Conservation (phyloP, 1,284 basidiomycete genomes). For the Rhodotorula sp. region DNA sequence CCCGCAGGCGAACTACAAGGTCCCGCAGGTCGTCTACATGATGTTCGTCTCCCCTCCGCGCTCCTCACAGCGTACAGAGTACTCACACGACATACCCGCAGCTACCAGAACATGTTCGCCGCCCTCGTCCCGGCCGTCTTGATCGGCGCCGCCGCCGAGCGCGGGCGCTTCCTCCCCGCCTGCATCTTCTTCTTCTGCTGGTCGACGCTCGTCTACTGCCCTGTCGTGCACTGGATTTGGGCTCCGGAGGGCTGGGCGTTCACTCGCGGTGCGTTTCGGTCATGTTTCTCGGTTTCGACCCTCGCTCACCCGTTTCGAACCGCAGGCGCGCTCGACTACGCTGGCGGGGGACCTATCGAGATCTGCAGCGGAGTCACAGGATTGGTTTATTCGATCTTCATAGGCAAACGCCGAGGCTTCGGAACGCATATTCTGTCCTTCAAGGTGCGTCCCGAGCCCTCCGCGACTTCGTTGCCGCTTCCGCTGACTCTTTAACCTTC, state of each 20-base stretch:
- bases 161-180: slow-evolving; percentile 80
- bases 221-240: slow-evolving; percentile 44
- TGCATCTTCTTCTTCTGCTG: slow-evolving; percentile 86
- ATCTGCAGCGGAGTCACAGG: slow-evolving; percentile 50
- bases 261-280: slow-evolving; percentile 17
- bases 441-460: slow-evolving; percentile 30
- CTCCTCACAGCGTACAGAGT: slow-evolving; percentile 48
- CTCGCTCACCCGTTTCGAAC: slow-evolving; percentile 15
- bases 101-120: slow-evolving; percentile 87
- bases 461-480: background rate
- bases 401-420: slow-evolving; percentile 54
- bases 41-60: slow-evolving; percentile 50
- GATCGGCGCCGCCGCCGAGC: slow-evolving; percentile 78
- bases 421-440: slow-evolving; percentile 53
- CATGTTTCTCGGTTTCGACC: no score
- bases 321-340: slow-evolving; percentile 52
- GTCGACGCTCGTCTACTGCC: slow-evolving; percentile 53
- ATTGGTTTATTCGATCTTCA: slow-evolving; percentile 48
- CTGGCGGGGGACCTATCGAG: slow-evolving; percentile 54
- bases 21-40: slow-evolving; percentile 55
- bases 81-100: slow-evolving; percentile 56
- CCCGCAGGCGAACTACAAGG: slow-evolving; percentile 59
- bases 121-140: slow-evolving; percentile 70
- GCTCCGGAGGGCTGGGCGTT: slow-evolving; percentile 38
- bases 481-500: background rate